Conservation (phyloP, 1,139 yeast genomes). For the Suhomyces bokatorum region DNA sequence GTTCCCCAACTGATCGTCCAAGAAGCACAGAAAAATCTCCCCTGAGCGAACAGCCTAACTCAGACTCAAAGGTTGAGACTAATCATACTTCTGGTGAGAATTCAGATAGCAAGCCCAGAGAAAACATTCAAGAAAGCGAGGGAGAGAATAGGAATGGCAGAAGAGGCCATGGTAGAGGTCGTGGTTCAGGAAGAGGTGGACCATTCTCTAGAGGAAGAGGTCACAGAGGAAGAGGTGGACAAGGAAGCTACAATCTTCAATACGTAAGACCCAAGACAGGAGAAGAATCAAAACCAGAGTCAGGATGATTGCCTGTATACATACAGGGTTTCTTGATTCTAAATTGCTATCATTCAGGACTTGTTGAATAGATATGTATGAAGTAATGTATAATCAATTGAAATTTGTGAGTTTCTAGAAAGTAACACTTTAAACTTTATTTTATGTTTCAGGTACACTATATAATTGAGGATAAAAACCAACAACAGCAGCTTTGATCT, state of each 20-base stretch:
- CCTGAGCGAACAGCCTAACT: not conserved
- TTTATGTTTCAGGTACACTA: conserved; percentile 1
- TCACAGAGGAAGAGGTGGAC: conserved; percentile 14
- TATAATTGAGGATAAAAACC: not conserved
- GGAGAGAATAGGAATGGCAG: conserved; percentile 1
- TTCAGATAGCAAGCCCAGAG: not conserved
- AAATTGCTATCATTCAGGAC: conserved; percentile 7
- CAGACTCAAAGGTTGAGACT: not conserved
- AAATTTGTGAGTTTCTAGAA: not conserved
- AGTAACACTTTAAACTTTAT: not conserved
- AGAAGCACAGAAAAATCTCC: not conserved
- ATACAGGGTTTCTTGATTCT: not conserved
- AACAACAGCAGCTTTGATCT: not conserved
- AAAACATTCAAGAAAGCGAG: conserved; percentile 5
- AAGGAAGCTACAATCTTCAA: conserved; percentile 23
- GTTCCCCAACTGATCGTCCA: not conserved
- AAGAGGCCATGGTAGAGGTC: conserved; percentile 23
- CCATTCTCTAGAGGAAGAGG: conserved; percentile 14
- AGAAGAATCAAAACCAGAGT: conserved; percentile 7
- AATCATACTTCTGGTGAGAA: not conserved
- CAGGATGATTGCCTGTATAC: not conserved
- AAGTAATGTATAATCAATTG: conserved; percentile 7
- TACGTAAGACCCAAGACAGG: conserved; percentile 28
- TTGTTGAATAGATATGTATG: conserved; percentile 13
- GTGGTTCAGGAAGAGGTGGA: conserved; percentile 18